Base-by-base conservation (phyloP, 192 early-diverging fungal species). In the Funneliformis mosseae region DNA sequence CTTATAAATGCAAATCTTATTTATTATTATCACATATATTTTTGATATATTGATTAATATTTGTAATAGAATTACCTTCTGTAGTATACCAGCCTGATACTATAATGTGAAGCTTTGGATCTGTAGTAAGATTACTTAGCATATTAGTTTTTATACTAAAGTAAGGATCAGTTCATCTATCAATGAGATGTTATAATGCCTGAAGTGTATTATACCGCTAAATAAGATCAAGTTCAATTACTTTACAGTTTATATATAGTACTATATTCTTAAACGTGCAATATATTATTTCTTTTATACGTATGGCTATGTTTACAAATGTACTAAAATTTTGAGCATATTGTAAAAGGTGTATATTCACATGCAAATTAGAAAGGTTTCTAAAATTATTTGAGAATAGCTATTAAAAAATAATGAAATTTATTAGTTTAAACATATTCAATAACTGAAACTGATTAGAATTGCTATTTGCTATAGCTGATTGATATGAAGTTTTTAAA, bases 181-280 rank as follows among this genome's bases (percentile, higher is more conserved):
- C 70, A 42, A 72, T 39, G 2, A 72, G 4, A 25, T 72, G 41
- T 21, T 41, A 14, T 41, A 72, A 9, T 72, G 70, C 70, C 18
- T 72, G 70, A 28, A n/a, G 4, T 25, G 39, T 41, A 72, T 72
- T 72, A n/a, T 42, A 72, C 3, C 21, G 6, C 3, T 41, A 1
- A 21, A 11, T 72, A 72, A 72, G 6, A 46, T 72, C 70, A 72
- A n/a, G 6, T 72, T 72, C 70, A 10, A 72, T 23, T 10, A 45
- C 38, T 72, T 67, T 67, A 23, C 64, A 0, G 21, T 72, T 72
- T 8, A 9, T 72, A 41, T 72, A 41, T 72, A 21, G 10, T 41
- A 72, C 70, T n/a, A 72, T 72, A 11, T 0, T 11, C 25, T 72
- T 72, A 4, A 72, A 72, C 10, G 10, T 72, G 10, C 16, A 21